These are phyloP conservation scores for Paramecium pentaurelia DNA, from an alignment of 73 alveolate genomes.

Conservation along the genomic window DNA sequence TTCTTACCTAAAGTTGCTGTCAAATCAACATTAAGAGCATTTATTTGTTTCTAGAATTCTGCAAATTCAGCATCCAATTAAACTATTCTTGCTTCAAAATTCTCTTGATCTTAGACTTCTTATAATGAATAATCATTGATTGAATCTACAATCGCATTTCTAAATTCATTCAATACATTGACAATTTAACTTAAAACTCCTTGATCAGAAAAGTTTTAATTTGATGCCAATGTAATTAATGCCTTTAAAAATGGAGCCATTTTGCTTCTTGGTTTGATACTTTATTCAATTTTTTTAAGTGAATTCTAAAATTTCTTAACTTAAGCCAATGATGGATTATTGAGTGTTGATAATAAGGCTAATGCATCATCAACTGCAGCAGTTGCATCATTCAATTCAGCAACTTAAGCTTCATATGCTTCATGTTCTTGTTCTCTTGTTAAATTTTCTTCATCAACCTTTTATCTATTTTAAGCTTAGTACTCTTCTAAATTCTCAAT, in stretches of 20 bases:
- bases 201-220: conserved; percentile 16
- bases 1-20: conserved; percentile 20
- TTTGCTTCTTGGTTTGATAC: conserved; percentile 5
- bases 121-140: not conserved
- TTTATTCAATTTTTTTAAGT: conserved; percentile 20
- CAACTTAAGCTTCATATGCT: conserved; percentile 9
- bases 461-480: not conserved
- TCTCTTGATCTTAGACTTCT: conserved; percentile 21
- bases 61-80: conserved; percentile 44
- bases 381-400: conserved; percentile 39
- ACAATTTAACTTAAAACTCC: not conserved
- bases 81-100: conserved; percentile 3
- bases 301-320: conserved; percentile 44
- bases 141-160: conserved; percentile 22
- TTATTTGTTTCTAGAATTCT: conserved; percentile 29
- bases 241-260: conserved; percentile 51
- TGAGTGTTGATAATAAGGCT: not conserved
- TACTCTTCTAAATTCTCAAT: not conserved
- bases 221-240: conserved; percentile 28
- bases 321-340: conserved; percentile 25
- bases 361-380: conserved; percentile 50
- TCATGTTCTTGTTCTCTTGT: conserved; percentile 22
- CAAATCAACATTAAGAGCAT: conserved; percentile 44
- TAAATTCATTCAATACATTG: not conserved
- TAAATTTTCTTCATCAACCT: not conserved